These are phyloP conservation scores for Parastagonospora avenae DNA, from an alignment of 2,329 filamentous ascomycete species.

Conservation along the genomic window DNA sequence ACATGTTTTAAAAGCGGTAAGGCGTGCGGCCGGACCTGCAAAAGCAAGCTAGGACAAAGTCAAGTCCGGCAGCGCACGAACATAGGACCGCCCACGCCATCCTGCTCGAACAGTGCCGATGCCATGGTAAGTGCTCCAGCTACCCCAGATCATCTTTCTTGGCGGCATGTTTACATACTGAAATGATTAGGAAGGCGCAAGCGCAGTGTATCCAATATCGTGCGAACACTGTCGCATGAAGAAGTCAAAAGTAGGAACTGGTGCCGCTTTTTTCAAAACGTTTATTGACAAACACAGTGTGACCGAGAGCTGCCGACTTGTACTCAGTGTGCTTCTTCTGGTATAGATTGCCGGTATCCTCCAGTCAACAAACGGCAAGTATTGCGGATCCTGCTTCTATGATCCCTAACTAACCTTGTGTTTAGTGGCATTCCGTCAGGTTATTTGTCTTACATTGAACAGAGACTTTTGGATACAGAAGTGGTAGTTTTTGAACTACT, in stretches of 20 bases:
- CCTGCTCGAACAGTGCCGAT: constrained; percentile 1
- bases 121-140: constrained; percentile 15
- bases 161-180: constrained; percentile 2
- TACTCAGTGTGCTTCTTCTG: constrained; percentile 19
- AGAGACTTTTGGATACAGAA: constrained; percentile 28
- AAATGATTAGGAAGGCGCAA: constrained; percentile 10
- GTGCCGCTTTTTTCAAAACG: too few species aligned
- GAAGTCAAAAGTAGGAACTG: constrained; percentile 26
- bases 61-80: constrained; percentile 13
- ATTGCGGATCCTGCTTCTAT: neutral
- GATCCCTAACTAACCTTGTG: neutral
- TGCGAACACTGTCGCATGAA: constrained; percentile 33
- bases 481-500: constrained; percentile 24
- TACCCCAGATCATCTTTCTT: constrained; percentile 7
- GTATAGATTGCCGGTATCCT: constrained; percentile 21
- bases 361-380: constrained; percentile 26
- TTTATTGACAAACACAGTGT: constrained; percentile 17
- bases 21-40: neutral
- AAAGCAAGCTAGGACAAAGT: constrained; percentile 3
- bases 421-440: constrained; percentile 28
- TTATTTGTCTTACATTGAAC: constrained; percentile 27
- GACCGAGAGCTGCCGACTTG: constrained; percentile 25
- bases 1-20: neutral
- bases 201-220: constrained; percentile 24
- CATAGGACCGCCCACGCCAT: constrained; percentile 13